Evolutionary conservation across 2,329 filamentous ascomycete genomes (phyloP).

Genomic region (Aureobasidium pullulans): DNA sequence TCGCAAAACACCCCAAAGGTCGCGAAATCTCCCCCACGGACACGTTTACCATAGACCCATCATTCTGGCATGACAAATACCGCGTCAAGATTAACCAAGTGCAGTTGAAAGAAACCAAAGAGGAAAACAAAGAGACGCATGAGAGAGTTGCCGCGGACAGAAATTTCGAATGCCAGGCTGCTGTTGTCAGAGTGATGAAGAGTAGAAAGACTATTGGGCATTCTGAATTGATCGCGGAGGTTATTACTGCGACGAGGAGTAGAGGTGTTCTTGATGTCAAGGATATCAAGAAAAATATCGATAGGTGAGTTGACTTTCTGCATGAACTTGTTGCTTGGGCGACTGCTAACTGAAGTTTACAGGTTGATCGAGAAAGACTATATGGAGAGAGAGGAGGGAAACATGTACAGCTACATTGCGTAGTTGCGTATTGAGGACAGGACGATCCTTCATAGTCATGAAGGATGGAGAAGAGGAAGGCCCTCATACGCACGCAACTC

Average conservation of each 20-base stretch:
- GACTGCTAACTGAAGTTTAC: conserved; percentile 21
- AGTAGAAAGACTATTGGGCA: conserved; percentile 80
- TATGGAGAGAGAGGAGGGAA: conserved; percentile 69
- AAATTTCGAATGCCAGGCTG: conserved; percentile 93
- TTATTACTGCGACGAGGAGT: conserved; percentile 82
- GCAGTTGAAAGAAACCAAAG: conserved; percentile 89
- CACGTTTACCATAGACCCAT: conserved; percentile 73
- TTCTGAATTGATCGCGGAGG: conserved; percentile 79
- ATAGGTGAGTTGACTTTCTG: conserved; percentile 58
- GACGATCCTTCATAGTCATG: too few species aligned
- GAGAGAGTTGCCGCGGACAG: conserved; percentile 81
- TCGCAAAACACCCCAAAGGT: conserved; percentile 78
- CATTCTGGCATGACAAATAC: conserved; percentile 73
- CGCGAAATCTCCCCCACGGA: conserved; percentile 68
- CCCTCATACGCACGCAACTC: too few species aligned
- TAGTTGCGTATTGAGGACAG: conserved; percentile 19
- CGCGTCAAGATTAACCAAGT: conserved; percentile 98
- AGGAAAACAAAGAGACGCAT: conserved; percentile 91
- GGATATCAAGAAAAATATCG: conserved; percentile 96
- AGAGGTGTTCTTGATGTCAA: conserved; percentile 76
- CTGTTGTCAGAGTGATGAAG: conserved; percentile 97
- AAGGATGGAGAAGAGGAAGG: too few species aligned
- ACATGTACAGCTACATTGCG: conserved; percentile 43
- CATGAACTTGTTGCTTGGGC: neutral
- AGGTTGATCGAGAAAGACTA: conserved; percentile 92